phyloP scores from a whole-genome alignment of 2,329 filamentous ascomycete species.

The Sporothrix humicola region DNA sequence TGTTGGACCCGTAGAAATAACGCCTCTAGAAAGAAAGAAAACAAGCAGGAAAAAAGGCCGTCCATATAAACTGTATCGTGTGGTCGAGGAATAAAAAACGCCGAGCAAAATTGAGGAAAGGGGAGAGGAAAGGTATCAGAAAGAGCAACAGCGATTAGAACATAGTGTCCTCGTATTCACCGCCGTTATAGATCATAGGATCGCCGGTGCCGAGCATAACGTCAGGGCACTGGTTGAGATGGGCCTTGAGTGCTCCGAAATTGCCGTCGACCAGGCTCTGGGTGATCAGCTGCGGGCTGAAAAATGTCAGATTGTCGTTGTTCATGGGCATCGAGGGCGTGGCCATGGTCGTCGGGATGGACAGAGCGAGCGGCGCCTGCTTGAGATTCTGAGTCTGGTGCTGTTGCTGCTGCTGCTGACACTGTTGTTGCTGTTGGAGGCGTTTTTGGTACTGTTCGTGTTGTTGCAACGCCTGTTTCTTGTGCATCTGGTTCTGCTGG shows the following conservation, averaged over 20 bases:
- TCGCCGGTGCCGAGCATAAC: slow-evolving; percentile 64
- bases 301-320: slow-evolving; percentile 41
- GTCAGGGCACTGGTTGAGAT: slow-evolving; percentile 59
- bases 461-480: neutral
- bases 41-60: neutral
- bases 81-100: neutral
- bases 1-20: neutral
- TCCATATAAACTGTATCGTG: slow-evolving; percentile 17
- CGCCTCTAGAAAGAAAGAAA: neutral
- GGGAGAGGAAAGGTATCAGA: neutral
- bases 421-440: slow-evolving; percentile 24
- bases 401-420: slow-evolving; percentile 18
- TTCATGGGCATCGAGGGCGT: slow-evolving; percentile 31
- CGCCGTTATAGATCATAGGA: slow-evolving; percentile 61
- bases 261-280: slow-evolving; percentile 59
- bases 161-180: slow-evolving; percentile 55
- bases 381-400: slow-evolving; percentile 21
- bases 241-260: slow-evolving; percentile 62
- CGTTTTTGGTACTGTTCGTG: slow-evolving; percentile 18
- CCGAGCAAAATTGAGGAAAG: neutral
- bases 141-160: slow-evolving; percentile 15
- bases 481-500: slow-evolving; percentile 25
- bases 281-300: slow-evolving; percentile 54
- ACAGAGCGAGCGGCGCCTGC: slow-evolving; percentile 19
- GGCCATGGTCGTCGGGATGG: slow-evolving; percentile 22